Evolutionary conservation across 1,139 yeast genomes (phyloP).

Genomic region (Yamadazyma sp.): DNA sequence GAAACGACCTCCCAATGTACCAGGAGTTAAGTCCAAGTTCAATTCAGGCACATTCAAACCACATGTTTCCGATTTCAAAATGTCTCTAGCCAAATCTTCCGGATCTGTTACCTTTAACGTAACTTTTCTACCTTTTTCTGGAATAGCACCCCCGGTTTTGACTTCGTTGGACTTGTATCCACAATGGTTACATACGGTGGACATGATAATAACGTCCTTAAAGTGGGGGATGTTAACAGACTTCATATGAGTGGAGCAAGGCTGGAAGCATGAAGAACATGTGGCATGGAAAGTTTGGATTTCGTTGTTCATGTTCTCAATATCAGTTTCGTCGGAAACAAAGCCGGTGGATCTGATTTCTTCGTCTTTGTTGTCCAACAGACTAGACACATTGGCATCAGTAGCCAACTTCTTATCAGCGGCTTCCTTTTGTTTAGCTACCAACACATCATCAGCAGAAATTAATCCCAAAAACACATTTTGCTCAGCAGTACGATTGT

Average conservation of each 20-base stretch:
- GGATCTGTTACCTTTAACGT: constrained; percentile 80
- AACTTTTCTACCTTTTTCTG: constrained; percentile 77
- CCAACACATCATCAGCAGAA: constrained; percentile 74
- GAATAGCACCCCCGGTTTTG: constrained; percentile 97
- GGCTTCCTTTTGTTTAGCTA: constrained; percentile 43
- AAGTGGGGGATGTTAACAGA: constrained; percentile 96
- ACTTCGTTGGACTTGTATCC: constrained; percentile 98
- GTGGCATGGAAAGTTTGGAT: constrained; percentile 92
- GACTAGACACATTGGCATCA: constrained; percentile 27
- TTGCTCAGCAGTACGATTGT: constrained; percentile 85
- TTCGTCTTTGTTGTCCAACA: constrained; percentile 20
- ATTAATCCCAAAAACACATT: constrained; percentile 83
- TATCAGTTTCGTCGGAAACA: constrained; percentile 68
- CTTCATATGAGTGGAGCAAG: constrained; percentile 94
- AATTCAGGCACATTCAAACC: constrained; percentile 84
- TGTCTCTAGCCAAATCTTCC: constrained; percentile 92
- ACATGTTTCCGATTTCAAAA: constrained; percentile 92
- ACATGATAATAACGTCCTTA: constrained; percentile 95
- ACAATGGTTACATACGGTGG: constrained; percentile 88
- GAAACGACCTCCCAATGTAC: constrained; percentile 97
- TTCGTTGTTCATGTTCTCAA: constrained; percentile 82
- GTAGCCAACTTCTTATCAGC: constrained; percentile 42
- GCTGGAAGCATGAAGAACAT: constrained; percentile 83
- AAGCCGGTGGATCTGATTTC: constrained; percentile 49
- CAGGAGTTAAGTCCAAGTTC: constrained; percentile 87